A percentile compares a stretch with the other conserved stretches of the same genome.
Evolutionary conservation across 805 yeast species (phyloP).

Genomic region (Vanderwaltozyma tropicalis): DNA sequence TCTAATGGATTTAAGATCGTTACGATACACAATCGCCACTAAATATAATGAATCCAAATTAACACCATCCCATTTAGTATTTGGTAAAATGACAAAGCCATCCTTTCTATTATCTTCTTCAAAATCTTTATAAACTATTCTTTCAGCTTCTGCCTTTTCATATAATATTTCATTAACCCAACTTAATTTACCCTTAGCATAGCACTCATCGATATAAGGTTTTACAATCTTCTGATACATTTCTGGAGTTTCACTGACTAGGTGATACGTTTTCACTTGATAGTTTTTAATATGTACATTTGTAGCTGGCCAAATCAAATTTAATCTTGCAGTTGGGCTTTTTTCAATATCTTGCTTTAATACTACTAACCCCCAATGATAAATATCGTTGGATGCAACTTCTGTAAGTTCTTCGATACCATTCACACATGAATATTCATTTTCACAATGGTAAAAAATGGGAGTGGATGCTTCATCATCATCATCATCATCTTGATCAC

Average conservation of each 20-base stretch:
- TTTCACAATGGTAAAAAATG: conserved; percentile 18
- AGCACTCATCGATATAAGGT: conserved; percentile 69
- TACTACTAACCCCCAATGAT: conserved; percentile 64
- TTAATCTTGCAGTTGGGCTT: conserved; percentile 57
- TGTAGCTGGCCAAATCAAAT: conserved; percentile 82
- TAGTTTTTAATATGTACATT: conserved; percentile 72
- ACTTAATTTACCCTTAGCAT: conserved; percentile 58
- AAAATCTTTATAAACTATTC: conserved; percentile 56
- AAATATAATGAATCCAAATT: conserved; percentile 63
- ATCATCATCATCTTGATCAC: conserved; percentile 21
- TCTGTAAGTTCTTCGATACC: conserved; percentile 22
- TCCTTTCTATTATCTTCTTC: conserved; percentile 33
- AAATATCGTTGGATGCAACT: conserved; percentile 70
- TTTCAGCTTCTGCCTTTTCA: conserved; percentile 75
- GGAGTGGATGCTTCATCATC: conserved; percentile 9
- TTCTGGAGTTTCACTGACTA: conserved; percentile 73
- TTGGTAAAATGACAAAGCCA: conserved; percentile 78
- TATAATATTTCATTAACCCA: conserved; percentile 85
- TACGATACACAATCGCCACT: conserved; percentile 62
- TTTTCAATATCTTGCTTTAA: conserved; percentile 37
- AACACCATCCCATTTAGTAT: conserved; percentile 90
- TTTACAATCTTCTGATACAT: conserved; percentile 50
- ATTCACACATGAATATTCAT: conserved; percentile 23
- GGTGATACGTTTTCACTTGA: conserved; percentile 42
- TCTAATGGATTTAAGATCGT: conserved; percentile 61